A percentile compares a stretch with the other conserved stretches of the same genome.
Evolutionary conservation across 768 basidiomycete genomes (phyloP).

Genomic region (Xerocomellus amylosporus): DNA sequence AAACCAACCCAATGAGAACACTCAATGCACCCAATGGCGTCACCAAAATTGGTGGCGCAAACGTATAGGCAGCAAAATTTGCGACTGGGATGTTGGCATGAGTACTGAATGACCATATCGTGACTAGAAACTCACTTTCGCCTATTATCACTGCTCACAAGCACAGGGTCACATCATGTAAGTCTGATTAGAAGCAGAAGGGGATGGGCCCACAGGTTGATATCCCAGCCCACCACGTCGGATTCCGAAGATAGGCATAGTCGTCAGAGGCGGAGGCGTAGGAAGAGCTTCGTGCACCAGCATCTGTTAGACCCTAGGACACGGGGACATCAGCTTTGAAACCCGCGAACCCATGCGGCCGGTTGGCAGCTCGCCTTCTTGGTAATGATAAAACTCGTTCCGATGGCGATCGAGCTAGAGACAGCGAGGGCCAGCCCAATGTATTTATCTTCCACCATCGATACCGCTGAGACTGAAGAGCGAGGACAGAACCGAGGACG

Average conservation of each 20-base stretch:
- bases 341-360: neutral
- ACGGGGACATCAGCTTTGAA: conserved; percentile 10
- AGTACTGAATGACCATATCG: neutral
- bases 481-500: neutral
- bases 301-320: conserved; percentile 82
- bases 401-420: conserved; percentile 81
- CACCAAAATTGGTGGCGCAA: conserved; percentile 97
- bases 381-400: conserved; percentile 96
- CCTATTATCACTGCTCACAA: conserved; percentile 79
- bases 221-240: conserved; percentile 98
- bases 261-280: conserved; percentile 71
- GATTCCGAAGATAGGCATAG: conserved; percentile 82
- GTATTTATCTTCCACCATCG: conserved; percentile 90
- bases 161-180: conserved; percentile 1
- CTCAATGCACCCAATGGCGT: conserved; percentile 96
- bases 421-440: conserved; percentile 90
- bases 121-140: conserved; percentile 59
- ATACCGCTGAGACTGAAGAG: conserved; percentile 2
- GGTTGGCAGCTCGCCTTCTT: conserved; percentile 71
- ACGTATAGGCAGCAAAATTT: conserved; percentile 95
- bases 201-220: conserved; percentile 65
- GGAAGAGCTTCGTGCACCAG: conserved; percentile 54
- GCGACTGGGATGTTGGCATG: conserved; percentile 47
- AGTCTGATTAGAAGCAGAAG: conserved; percentile 2
- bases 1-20: conserved; percentile 87